Percentiles rank a stretch among this genome's conserved stretches.
Evolutionary conservation across 345 rosid genomes (phyloP).

Genomic region (Punica granatum): DNA sequence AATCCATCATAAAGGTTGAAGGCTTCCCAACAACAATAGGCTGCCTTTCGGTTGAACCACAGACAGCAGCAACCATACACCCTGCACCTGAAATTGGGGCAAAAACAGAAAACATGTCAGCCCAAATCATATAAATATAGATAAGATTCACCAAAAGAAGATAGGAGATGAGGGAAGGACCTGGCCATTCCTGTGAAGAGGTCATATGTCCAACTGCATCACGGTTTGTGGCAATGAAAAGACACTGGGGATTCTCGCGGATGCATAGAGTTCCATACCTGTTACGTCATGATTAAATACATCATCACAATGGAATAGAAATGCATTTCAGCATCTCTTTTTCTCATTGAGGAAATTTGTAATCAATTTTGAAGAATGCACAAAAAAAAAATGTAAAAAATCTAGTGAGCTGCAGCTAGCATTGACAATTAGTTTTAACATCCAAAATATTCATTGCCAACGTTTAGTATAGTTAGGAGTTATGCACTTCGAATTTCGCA

Average conservation of each 20-base stretch:
- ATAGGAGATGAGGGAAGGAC: conserved; percentile 21
- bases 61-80: conserved; percentile 81
- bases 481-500: not conserved
- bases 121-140: not conserved
- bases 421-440: no score
- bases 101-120: conserved; percentile 6
- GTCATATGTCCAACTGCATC: conserved; percentile 92
- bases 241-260: conserved; percentile 93
- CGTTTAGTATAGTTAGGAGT: not conserved
- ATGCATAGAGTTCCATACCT: conserved; percentile 92
- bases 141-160: not conserved
- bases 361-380: no score
- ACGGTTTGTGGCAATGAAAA: conserved; percentile 81
- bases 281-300: not conserved
- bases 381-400: no score
- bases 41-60: conserved; percentile 66
- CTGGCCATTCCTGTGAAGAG: conserved; percentile 89
- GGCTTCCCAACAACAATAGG: conserved; percentile 95
- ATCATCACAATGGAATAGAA: not conserved
- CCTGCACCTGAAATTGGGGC: conserved; percentile 65
- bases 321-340: no score
- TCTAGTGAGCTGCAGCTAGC: no score
- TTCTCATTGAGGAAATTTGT: no score
- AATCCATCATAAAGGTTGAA: conserved; percentile 88
- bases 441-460: not conserved